Conservation (phyloP, 2,329 filamentous ascomycete species). For the Sclerotinia subarctica region DNA sequence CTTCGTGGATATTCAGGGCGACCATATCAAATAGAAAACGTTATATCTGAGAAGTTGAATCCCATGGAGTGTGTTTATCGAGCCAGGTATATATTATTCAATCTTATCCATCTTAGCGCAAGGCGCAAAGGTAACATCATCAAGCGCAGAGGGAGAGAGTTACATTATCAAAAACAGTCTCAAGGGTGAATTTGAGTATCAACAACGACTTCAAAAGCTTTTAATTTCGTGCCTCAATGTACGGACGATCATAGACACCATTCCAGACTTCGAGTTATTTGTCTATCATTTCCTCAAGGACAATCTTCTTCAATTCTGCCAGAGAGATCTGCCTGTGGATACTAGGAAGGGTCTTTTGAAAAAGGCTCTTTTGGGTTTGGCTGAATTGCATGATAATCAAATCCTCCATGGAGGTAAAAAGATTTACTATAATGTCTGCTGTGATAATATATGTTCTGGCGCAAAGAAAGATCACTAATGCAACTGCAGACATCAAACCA, state of each 20-base stretch:
- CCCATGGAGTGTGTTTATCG: not conserved
- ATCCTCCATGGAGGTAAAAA: slow-evolving; percentile 41
- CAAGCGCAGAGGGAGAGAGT: not conserved
- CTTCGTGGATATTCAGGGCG: not conserved
- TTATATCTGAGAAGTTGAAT: not conserved
- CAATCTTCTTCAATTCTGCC: slow-evolving; percentile 7
- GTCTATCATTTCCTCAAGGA: slow-evolving; percentile 6
- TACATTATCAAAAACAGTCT: slow-evolving; percentile 9
- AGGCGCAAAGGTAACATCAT: not conserved
- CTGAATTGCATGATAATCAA: slow-evolving; percentile 41
- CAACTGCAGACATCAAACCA: slow-evolving; percentile 43
- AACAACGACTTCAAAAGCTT: not conserved
- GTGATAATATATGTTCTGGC: not conserved
- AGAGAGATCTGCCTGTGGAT: not conserved
- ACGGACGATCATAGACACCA: not conserved
- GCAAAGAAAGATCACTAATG: not conserved
- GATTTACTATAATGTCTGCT: not conserved
- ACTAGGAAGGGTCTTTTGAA: slow-evolving; percentile 43
- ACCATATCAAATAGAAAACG: not conserved
- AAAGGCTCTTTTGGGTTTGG: slow-evolving; percentile 43
- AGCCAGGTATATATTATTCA: not conserved
- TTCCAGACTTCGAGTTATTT: not conserved
- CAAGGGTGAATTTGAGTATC: slow-evolving; percentile 4
- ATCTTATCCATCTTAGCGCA: not conserved
- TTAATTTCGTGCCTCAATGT: not conserved